Percentiles rank a stretch among this genome's conserved stretches.
Evolutionary conservation across 768 basidiomycete genomes (phyloP).

Genomic region (Trametopsis cervina): DNA sequence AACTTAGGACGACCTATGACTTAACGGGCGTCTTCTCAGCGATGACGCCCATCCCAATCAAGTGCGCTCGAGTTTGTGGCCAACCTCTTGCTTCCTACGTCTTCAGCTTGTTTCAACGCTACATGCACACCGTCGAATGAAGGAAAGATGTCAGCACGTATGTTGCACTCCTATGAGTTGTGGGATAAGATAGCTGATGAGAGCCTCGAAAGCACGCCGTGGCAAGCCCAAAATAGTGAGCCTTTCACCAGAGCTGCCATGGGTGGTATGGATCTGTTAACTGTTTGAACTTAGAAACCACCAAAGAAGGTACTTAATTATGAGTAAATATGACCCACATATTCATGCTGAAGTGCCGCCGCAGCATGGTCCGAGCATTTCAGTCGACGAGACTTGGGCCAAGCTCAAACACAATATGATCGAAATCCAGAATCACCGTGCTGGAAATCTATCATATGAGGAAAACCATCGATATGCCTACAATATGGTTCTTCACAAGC

Average conservation of each 20-base stretch:
- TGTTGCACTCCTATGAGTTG: constrained; percentile 6
- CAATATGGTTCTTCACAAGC: constrained; percentile 86
- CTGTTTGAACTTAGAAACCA: constrained; percentile 31
- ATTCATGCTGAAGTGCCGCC: constrained; percentile 1
- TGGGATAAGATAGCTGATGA: background rate
- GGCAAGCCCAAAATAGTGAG: constrained; percentile 36
- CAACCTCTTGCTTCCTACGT: too few relatives aligned
- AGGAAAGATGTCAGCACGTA: constrained; percentile 26
- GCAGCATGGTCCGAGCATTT: constrained; percentile 68
- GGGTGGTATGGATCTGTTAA: constrained; percentile 15
- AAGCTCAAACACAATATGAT: constrained; percentile 78
- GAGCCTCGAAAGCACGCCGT: constrained; percentile 6
- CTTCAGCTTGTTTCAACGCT: too few relatives aligned
- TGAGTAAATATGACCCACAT: constrained; percentile 5
- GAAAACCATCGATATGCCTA: constrained; percentile 93
- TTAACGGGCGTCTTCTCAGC: too few relatives aligned
- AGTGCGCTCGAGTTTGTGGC: too few relatives aligned
- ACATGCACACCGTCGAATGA: background rate
- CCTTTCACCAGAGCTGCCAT: constrained; percentile 21
- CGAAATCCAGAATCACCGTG: constrained; percentile 94
- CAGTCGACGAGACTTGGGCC: constrained; percentile 80
- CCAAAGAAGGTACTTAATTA: constrained; percentile 34
- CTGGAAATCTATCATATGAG: constrained; percentile 81
- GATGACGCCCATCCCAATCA: too few relatives aligned
- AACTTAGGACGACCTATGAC: too few relatives aligned